Base-by-base conservation (phyloP, 805 yeast species). In the Metschnikowia amazonensis region DNA sequence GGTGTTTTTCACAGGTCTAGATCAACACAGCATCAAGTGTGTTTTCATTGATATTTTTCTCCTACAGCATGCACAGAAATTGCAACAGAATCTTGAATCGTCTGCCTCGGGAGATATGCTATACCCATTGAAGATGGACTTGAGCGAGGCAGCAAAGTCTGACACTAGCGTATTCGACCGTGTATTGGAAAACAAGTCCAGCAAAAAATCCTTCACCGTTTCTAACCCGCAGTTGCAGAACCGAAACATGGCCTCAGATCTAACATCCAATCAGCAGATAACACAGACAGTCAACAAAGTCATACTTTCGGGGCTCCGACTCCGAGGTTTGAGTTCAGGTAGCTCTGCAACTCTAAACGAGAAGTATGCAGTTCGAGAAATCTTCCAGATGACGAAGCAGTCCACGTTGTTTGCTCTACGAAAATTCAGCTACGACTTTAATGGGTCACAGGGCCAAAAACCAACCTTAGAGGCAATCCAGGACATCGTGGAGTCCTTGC, bases 311-410 rank as follows among this genome's bases (percentile, higher is more conserved):
- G 76, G 75, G 7, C 56, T 72, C 17, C 58, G 76, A 43, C 61
- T 72, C 11, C 60, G 76, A 33, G 76, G 75, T 5, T 53, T 70
- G 28, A 58, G 66, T 13, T 53, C 60, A 3, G 44, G 46, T 21
- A 49, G 55, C 43, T 46, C 50, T 23, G 46, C 54, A 16, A 49
- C 62, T 10, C 41, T 51, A 7, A 68, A 67, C 46, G 72, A 70
- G 32, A 65, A 60, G 42, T 45, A 70, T 14, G 62, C 67, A 28
- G 60, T 69, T 16, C 66, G 67, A 40, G 76, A 71, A 46, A 62
- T 69, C 7, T 69, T 68, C 53, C 70, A 65, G 36, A 69, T 69
- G 73, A 69, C 75, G 0, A 60, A 55, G 44, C 64, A 67, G 43
- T 59, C 72, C 1, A 59, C 75, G 2, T 45, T 62, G 21, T 72